Percentiles rank a stretch among this genome's conserved stretches.
These are phyloP conservation scores for Pseudogymnoascus sp. DNA, from an alignment of 2,329 filamentous ascomycete species.

Conservation along the genomic window DNA sequence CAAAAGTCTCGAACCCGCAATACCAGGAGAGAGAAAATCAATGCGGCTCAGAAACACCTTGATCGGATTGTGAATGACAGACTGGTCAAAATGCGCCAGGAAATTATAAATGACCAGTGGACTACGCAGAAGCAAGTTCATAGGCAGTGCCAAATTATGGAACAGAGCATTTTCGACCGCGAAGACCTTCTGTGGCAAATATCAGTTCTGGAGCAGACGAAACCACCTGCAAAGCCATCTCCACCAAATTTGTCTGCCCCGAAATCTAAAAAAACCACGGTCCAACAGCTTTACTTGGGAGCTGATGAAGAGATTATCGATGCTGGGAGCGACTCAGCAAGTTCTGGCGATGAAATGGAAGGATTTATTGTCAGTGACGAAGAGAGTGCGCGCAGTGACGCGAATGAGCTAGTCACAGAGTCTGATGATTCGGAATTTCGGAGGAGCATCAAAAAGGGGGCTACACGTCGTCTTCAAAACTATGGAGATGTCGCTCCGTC, in stretches of 20 bases:
- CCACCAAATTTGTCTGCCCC: not conserved
- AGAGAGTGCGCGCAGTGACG: constrained; percentile 12
- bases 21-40: constrained; percentile 36
- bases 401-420: constrained; percentile 16
- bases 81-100: constrained; percentile 46
- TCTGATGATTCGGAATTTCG: constrained; percentile 12
- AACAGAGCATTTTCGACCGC: constrained; percentile 57
- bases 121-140: constrained; percentile 44
- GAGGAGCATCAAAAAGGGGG: not conserved
- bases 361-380: constrained; percentile 42
- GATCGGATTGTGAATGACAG: constrained; percentile 38
- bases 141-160: constrained; percentile 50
- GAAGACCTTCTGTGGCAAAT: constrained; percentile 46
- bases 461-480: not conserved
- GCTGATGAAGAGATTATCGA: constrained; percentile 23
- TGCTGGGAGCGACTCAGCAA: constrained; percentile 16
- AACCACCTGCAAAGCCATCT: constrained; percentile 32
- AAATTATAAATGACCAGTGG: constrained; percentile 49
- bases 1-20: constrained; percentile 40
- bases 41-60: constrained; percentile 36
- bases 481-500: not conserved
- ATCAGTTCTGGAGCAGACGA: constrained; percentile 37
- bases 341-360: constrained; percentile 39
- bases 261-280: not conserved
- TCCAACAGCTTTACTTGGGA: constrained; percentile 4